phyloP scores from a whole-genome alignment of 116 monocot genomes.

The Zostera marina region DNA sequence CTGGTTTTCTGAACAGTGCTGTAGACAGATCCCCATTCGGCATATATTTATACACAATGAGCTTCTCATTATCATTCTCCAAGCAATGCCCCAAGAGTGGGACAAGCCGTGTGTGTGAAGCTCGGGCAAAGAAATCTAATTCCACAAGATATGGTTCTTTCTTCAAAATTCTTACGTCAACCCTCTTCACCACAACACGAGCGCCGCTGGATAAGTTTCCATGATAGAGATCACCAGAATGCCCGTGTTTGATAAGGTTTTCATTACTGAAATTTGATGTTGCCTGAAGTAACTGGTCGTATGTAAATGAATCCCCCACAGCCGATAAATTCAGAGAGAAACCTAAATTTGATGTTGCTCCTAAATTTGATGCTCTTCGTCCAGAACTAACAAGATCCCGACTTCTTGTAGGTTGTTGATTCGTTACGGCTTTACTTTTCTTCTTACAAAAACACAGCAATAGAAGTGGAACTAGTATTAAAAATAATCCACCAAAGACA shows the following conservation, averaged over 20 bases:
- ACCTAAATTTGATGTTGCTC: not conserved
- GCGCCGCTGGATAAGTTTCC: conserved; percentile 41
- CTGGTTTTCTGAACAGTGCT: conserved; percentile 37
- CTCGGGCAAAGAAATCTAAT: conserved; percentile 44
- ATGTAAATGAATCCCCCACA: conserved; percentile 39
- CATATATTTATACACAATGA: conserved; percentile 61
- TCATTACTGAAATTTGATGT: conserved; percentile 32
- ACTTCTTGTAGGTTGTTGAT: not conserved
- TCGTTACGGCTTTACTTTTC: conserved; percentile 3
- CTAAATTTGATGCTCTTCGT: not conserved
- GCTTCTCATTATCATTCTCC: conserved; percentile 56
- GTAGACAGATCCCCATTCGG: conserved; percentile 41
- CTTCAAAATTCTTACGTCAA: conserved; percentile 16
- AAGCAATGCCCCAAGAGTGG: conserved; percentile 52
- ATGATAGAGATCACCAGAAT: conserved; percentile 63
- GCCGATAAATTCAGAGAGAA: conserved; percentile 18
- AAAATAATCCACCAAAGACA: conserved; percentile 28
- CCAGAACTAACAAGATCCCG: not conserved
- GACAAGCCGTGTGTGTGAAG: conserved; percentile 41
- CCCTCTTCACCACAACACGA: conserved; percentile 58
- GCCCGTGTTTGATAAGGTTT: conserved; percentile 65
- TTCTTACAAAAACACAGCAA: conserved; percentile 22
- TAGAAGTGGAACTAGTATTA: conserved; percentile 18
- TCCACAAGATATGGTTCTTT: conserved; percentile 34
- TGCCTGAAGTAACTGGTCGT: conserved; percentile 42